These are phyloP conservation scores for Xerocomellus intermedius DNA, from an alignment of 768 basidiomycete species.

Conservation along the genomic window DNA sequence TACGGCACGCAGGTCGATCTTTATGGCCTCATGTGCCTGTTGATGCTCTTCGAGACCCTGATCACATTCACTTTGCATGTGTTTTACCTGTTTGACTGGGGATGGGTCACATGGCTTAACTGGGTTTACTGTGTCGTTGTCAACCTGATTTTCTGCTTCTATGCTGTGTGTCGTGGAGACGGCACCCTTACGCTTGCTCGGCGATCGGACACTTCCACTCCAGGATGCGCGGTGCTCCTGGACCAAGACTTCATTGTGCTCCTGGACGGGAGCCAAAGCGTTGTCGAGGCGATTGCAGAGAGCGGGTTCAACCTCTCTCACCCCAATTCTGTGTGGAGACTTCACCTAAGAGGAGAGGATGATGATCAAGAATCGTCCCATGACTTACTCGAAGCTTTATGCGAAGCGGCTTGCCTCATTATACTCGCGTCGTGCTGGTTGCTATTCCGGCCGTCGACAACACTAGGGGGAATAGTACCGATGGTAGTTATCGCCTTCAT, in stretches of 20 bases:
- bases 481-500: too few relatives aligned
- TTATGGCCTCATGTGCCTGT: background rate
- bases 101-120: background rate
- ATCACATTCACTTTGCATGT: background rate
- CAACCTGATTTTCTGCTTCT: background rate
- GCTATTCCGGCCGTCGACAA: background rate
- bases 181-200: constrained; percentile 1
- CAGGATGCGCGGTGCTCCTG: background rate
- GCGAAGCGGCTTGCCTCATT: background rate
- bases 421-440: background rate
- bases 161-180: background rate
- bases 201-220: background rate
- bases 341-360: background rate
- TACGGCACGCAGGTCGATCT: background rate
- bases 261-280: background rate
- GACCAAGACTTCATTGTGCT: constrained; percentile 1
- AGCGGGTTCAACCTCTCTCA: background rate
- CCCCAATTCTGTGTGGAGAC: background rate
- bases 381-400: background rate
- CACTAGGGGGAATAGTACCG: background rate
- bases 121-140: background rate
- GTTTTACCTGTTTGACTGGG: background rate
- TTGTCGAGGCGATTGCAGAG: constrained; percentile 1
- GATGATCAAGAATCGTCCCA: background rate
- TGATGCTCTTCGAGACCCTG: background rate